Conservation (phyloP, 192 early-diverging fungal genomes). For the Coemansia reversa region DNA sequence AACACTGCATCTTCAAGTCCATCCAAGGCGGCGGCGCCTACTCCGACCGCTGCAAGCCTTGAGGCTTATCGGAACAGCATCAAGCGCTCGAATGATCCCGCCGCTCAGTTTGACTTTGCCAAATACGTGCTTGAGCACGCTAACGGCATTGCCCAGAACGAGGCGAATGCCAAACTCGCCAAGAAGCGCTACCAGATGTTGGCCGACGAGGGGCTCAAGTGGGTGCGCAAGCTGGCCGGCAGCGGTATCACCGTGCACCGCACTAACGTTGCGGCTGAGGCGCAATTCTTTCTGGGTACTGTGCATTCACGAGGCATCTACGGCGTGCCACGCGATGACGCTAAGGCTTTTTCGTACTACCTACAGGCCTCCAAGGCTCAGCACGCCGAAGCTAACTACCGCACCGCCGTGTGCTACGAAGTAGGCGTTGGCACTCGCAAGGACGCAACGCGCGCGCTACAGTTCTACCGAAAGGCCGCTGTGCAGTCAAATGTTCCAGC, state of each 20-base stretch:
- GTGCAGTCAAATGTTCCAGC: slow-evolving; percentile 86
- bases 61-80: slow-evolving; percentile 49
- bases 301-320: slow-evolving; percentile 83
- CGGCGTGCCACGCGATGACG: slow-evolving; percentile 76
- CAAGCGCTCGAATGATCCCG: slow-evolving; percentile 65
- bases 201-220: slow-evolving; percentile 77
- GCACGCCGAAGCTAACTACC: slow-evolving; percentile 90
- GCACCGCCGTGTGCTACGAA: slow-evolving; percentile 96
- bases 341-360: slow-evolving; percentile 88
- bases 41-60: slow-evolving; percentile 40
- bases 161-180: slow-evolving; percentile 64
- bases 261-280: slow-evolving; percentile 77
- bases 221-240: slow-evolving; percentile 79
- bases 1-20: slow-evolving; percentile 13
- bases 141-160: slow-evolving; percentile 62
- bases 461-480: slow-evolving; percentile 93
- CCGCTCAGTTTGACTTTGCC: slow-evolving; percentile 80
- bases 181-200: slow-evolving; percentile 73
- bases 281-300: slow-evolving; percentile 90
- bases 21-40: slow-evolving; percentile 24
- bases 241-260: slow-evolving; percentile 63
- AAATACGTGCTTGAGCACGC: slow-evolving; percentile 82
- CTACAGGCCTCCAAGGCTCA: slow-evolving; percentile 89
- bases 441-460: slow-evolving; percentile 75
- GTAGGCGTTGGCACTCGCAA: slow-evolving; percentile 88